Evolutionary conservation across 495 filamentous ascomycete species (phyloP), one percentile per base, ranked within the genome.

Genomic region (Patellaria atrata): DNA sequence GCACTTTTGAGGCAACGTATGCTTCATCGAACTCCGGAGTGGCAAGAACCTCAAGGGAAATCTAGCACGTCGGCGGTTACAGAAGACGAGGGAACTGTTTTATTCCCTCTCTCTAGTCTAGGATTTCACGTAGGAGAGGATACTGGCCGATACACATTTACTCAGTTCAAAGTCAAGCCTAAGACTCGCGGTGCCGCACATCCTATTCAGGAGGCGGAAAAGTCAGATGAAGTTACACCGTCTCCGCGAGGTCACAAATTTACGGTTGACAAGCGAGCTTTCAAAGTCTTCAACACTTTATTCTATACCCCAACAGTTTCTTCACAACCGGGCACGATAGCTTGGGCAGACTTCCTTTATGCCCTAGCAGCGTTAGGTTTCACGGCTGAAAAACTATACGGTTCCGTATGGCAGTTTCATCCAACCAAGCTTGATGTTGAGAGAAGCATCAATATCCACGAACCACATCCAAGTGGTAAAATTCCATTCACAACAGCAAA

Each of bases 381-480:
- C 31, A 14, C 37, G 1, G 45, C 55, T 0, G 36, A 63, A 51
- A 70, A 71, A 40, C 54, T 71, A 1, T 63, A 70, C 33, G 68
- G 69, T 2, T 65, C 59, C 4, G 58, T 65, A 3, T 72, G 68
- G 68, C 58, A 65, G 14, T 71, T 71, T 40, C 41, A 39, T 26
- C 57, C 63, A 5, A 37, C 40, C n/a, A 50, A 24, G 8, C 39
- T 56, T 6, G 60, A 66, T 40, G 50, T 57, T 5, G 46, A 56
- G 32, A 36, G 61, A 0, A 62, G 57, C n/a, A 67, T 71, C 25
- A 66, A 63, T 28, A 66, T 70, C 27, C 65, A 70, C 38, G 65
- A 72, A 42, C 67, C 68, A 15, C 62, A 68, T 52, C 62, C 60
- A 7, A 44, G 35, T 8, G 48, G 50, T 2, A 72, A 70, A 51